phyloP scores from a whole-genome alignment of 176 grass and related monocot species.

The Carex parvula region DNA sequence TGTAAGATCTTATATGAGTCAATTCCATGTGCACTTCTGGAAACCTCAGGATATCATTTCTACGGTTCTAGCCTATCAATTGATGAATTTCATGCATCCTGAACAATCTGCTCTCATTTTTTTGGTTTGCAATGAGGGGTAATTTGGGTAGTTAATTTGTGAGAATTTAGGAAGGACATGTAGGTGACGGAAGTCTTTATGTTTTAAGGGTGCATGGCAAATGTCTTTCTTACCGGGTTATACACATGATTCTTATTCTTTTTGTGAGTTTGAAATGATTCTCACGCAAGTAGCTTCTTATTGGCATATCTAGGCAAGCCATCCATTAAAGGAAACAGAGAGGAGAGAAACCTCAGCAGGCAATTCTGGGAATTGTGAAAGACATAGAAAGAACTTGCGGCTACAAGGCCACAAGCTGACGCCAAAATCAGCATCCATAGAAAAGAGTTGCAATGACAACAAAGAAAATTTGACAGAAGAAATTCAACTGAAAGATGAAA shows the following conservation, averaged over 20 bases:
- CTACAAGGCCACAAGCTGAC: slow-evolving; percentile 46
- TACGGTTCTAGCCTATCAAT: neutral
- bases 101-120: neutral
- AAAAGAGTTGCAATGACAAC: slow-evolving; percentile 32
- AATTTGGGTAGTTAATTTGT: neutral
- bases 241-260: neutral
- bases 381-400: slow-evolving; percentile 43
- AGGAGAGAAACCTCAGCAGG: slow-evolving; percentile 17
- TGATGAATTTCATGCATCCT: neutral
- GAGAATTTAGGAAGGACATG: neutral
- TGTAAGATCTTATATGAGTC: neutral
- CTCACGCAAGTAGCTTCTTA: neutral
- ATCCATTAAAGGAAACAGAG: slow-evolving; percentile 35
- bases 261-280: neutral
- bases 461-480: slow-evolving; percentile 49
- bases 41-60: neutral
- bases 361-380: slow-evolving; percentile 30
- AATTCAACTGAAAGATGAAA: neutral
- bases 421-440: slow-evolving; percentile 38
- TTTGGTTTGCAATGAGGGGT: neutral
- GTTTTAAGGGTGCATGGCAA: neutral
- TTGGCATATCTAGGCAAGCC: slow-evolving; percentile 25
- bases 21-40: slow-evolving; percentile 1
- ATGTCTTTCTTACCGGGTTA: neutral
- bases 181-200: neutral